These are phyloP conservation scores for Aspergillus piperis DNA, from an alignment of 2,329 filamentous ascomycete genomes.

Conservation along the genomic window DNA sequence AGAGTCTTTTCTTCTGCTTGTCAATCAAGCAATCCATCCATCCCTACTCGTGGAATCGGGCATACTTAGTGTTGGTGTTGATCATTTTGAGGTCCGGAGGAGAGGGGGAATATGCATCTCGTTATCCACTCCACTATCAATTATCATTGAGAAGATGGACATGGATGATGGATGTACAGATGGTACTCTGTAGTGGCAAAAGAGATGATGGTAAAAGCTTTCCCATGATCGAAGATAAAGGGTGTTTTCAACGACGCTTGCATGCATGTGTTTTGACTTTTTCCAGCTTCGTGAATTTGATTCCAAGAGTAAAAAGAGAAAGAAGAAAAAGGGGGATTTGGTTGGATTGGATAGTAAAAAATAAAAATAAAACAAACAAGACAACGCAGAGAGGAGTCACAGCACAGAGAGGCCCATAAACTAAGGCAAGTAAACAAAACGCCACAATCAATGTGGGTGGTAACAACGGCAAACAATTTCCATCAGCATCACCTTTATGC, in stretches of 20 bases:
- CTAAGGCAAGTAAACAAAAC: conserved; percentile 11
- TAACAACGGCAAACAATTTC: conserved; percentile 13
- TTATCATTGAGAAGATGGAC: background rate
- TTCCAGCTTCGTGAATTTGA: conserved; percentile 1
- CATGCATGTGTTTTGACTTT: background rate
- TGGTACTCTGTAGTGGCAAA: background rate
- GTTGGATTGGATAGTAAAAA: background rate
- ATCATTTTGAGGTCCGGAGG: too few species aligned
- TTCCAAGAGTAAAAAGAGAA: background rate
- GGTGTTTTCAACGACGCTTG: background rate
- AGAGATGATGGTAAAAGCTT: background rate
- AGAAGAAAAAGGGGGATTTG: background rate
- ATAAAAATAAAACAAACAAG: background rate
- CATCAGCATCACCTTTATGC: conserved; percentile 23
- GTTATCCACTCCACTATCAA: too few species aligned
- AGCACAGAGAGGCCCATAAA: background rate
- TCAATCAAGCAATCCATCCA: too few species aligned
- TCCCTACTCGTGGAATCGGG: too few species aligned
- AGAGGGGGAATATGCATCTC: too few species aligned
- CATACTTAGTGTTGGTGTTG: too few species aligned
- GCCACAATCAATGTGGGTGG: conserved; percentile 4
- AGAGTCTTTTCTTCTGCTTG: too few species aligned
- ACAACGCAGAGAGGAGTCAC: background rate
- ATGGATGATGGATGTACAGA: background rate
- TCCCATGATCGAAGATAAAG: background rate